phyloP scores from a whole-genome alignment of 768 basidiomycete species.

The Steccherinum ochraceum region DNA sequence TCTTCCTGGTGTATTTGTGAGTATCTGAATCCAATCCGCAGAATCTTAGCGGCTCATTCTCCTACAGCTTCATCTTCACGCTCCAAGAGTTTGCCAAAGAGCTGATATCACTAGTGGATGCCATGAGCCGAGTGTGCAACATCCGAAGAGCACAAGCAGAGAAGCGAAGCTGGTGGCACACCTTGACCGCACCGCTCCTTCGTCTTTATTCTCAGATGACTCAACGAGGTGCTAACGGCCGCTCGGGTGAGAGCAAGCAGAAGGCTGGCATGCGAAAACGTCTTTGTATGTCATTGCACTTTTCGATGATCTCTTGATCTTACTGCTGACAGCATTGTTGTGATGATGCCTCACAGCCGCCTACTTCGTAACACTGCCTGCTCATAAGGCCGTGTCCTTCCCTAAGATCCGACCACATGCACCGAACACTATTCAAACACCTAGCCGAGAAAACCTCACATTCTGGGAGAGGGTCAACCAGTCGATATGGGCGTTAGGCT shows the following conservation, averaged over 20 bases:
- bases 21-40: constrained; percentile 23
- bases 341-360: constrained; percentile 31
- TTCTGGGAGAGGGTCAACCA: constrained; percentile 60
- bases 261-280: constrained; percentile 18
- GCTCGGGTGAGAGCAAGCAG: background rate
- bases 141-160: constrained; percentile 47
- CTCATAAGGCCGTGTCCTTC: constrained; percentile 55
- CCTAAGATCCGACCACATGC: constrained; percentile 80
- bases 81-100: constrained; percentile 91
- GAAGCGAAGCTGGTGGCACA: constrained; percentile 33
- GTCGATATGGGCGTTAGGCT: constrained; percentile 65
- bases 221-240: background rate
- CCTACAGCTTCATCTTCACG: constrained; percentile 87
- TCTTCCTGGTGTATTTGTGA: constrained; percentile 90
- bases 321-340: background rate
- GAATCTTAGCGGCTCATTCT: background rate
- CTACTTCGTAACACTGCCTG: constrained; percentile 40
- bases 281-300: constrained; percentile 19
- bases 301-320: background rate
- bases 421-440: constrained; percentile 81
- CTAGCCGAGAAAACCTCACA: constrained; percentile 52
- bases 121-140: constrained; percentile 72
- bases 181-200: constrained; percentile 15
- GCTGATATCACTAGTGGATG: constrained; percentile 72
- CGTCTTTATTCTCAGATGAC: background rate